Base-by-base conservation (phyloP, 371 early-diverging fungal species). In the Actinomucor elegans region DNA sequence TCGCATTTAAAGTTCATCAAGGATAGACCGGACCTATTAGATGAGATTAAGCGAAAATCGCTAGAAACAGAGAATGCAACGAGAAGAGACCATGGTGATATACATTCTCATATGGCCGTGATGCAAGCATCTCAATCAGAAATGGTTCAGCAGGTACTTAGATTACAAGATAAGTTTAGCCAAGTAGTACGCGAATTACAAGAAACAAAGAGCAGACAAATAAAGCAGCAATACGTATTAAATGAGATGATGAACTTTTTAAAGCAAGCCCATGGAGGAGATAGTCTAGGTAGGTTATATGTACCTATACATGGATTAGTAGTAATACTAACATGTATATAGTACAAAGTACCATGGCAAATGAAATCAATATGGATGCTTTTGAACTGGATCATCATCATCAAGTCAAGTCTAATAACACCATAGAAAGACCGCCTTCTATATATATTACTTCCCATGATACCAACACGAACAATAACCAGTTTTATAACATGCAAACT, bases 61-160 rank as follows among this genome's bases (percentile, higher is more conserved):
- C 80, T 90, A 73, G 92, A 93, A 48, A 75, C 88, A 10, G 90
- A 91, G 47, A n/a, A n/a, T n/a, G 42, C 60, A 9, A 65, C 80
- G 46, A 67, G 88, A 35, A 77, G 89, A 51, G 90, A 88, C 31
- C 75, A 78, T 4, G 77, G 78, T 11, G 92, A 92, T 60, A 55
- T 89, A 27, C 79, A 84, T 20, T 80, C 80, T 0, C 89, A 90
- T 49, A 75, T 91, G 62, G 78, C 86, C 20, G 75, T 87, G 73
- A 71, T 94, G 62, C 89, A 91, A 61, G 75, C 83, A 27, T 72
- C 85, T 10, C 92, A 91, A 57, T 66, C 79, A n/a, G 90, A 91
- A 41, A 77, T 91, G 56, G 64, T 81, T 49, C 85, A 86, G 65
- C 86, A 87, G 52, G 77, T 92, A 36, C 67, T 78, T 14, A 80